A percentile compares a stretch with the other conserved stretches of the same genome.
These are phyloP conservation scores for Suillus hirtellus DNA, from an alignment of 768 basidiomycete genomes.

Conservation along the genomic window DNA sequence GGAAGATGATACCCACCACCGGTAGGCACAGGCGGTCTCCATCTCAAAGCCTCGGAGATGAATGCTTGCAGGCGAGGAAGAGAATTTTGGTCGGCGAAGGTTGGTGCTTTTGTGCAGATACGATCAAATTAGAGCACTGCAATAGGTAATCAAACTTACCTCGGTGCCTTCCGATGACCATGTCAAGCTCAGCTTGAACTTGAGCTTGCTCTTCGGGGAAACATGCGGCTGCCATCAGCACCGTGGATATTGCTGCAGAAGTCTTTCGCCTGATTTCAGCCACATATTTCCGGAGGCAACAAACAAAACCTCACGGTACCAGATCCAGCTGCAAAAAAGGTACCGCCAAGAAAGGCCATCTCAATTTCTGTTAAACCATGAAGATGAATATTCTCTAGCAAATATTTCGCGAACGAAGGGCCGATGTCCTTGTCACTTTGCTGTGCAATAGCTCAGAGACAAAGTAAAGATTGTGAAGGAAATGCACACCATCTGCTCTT, in stretches of 20 bases:
- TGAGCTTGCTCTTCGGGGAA: background rate
- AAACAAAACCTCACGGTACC: background rate
- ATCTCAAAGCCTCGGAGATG: background rate
- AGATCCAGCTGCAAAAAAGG: background rate
- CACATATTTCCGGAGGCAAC: background rate
- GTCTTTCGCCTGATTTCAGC: background rate
- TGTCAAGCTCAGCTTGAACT: background rate
- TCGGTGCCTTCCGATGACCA: background rate
- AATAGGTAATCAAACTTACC: background rate
- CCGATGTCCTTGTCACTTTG: background rate
- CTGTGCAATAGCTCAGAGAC: background rate
- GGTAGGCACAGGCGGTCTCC: background rate
- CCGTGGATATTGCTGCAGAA: background rate
- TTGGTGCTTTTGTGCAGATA: background rate
- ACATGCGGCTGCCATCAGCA: background rate
- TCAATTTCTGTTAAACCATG: background rate
- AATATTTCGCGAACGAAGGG: background rate
- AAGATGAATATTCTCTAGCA: background rate
- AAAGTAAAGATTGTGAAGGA: background rate
- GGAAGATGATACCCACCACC: background rate
- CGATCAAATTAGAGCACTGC: background rate
- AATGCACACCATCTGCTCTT: background rate
- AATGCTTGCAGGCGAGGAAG: slow-evolving; percentile 2
- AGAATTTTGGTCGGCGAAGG: background rate
- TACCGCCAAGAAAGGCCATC: background rate